phyloP scores from a whole-genome alignment of 2,329 filamentous ascomycete genomes.

The Calonectria montana region DNA sequence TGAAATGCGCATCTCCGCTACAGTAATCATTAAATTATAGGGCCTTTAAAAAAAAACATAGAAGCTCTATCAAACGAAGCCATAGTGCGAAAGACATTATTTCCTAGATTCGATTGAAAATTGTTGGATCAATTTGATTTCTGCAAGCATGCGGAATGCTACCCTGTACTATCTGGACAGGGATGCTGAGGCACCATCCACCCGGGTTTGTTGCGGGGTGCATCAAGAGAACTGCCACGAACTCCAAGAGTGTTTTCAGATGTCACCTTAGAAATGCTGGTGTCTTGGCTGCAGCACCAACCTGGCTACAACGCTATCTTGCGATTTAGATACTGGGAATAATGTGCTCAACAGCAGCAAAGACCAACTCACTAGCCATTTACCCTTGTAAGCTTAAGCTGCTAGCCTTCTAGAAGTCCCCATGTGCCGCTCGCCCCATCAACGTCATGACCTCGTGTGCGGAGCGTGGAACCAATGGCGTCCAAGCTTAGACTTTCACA shows the following conservation, averaged over 20 bases:
- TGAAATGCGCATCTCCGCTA: too few species aligned
- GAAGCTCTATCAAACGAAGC: too few species aligned
- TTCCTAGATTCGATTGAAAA: not conserved
- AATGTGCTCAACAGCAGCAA: not conserved
- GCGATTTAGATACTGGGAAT: not conserved
- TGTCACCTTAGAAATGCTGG: not conserved
- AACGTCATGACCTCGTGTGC: slow-evolving; percentile 23
- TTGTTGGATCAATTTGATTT: not conserved
- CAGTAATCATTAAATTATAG: too few species aligned
- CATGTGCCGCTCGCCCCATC: not conserved
- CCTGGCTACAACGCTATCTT: not conserved
- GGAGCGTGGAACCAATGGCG: slow-evolving; percentile 5
- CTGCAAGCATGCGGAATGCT: not conserved
- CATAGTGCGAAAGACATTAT: not conserved
- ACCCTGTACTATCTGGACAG: not conserved
- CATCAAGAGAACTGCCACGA: not conserved
- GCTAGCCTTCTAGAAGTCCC: slow-evolving; percentile 2
- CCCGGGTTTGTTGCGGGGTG: not conserved
- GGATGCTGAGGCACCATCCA: not conserved
- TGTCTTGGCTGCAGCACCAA: not conserved
- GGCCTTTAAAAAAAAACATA: too few species aligned
- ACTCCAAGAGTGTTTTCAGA: not conserved
- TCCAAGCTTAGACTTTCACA: slow-evolving; percentile 40
- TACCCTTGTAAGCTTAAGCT: not conserved
- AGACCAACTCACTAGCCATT: not conserved